phyloP scores from a whole-genome alignment of 2,329 filamentous ascomycete genomes.

The Elsinoe ampelina region DNA sequence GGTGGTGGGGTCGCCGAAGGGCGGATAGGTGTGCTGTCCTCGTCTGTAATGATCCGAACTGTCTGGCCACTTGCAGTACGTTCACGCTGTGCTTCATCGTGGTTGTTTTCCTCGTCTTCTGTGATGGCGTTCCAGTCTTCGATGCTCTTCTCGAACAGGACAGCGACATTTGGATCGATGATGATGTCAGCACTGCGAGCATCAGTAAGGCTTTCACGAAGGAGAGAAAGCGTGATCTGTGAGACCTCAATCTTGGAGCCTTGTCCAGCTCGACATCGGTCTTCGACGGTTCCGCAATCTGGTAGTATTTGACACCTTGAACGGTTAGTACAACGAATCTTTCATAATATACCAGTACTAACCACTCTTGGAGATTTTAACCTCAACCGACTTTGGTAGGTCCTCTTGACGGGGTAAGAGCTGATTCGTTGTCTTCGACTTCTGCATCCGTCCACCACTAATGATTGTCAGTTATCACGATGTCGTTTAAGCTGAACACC shows the following conservation, averaged over 20 bases:
- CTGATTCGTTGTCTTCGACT: slow-evolving; percentile 7
- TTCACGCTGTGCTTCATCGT: slow-evolving; percentile 14
- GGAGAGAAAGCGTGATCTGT: neutral
- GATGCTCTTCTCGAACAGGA: slow-evolving; percentile 21
- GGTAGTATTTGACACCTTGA: slow-evolving; percentile 15
- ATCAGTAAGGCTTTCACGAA: neutral
- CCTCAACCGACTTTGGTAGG: slow-evolving; percentile 23
- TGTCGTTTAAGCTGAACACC: neutral
- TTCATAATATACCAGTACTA: slow-evolving; percentile 1
- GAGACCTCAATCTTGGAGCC: neutral
- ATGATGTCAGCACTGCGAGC: neutral
- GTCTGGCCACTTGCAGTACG: slow-evolving; percentile 1
- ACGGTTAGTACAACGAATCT: neutral
- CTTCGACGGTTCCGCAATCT: slow-evolving; percentile 8
- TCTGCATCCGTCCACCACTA: neutral
- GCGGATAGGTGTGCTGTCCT: slow-evolving; percentile 21
- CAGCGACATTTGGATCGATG: neutral
- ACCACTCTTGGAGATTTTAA: slow-evolving; percentile 29
- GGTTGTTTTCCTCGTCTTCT: slow-evolving; percentile 14
- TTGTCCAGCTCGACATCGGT: neutral
- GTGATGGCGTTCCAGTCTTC: slow-evolving; percentile 23
- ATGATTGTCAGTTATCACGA: neutral
- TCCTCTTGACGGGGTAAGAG: slow-evolving; percentile 11
- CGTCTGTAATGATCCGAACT: slow-evolving; percentile 10
- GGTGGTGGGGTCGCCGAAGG: slow-evolving; percentile 26